Percentiles rank a stretch among this genome's conserved stretches.
Evolutionary conservation across 2,329 filamentous ascomycete genomes (phyloP).

Genomic region (Trichocomaceae sp.): DNA sequence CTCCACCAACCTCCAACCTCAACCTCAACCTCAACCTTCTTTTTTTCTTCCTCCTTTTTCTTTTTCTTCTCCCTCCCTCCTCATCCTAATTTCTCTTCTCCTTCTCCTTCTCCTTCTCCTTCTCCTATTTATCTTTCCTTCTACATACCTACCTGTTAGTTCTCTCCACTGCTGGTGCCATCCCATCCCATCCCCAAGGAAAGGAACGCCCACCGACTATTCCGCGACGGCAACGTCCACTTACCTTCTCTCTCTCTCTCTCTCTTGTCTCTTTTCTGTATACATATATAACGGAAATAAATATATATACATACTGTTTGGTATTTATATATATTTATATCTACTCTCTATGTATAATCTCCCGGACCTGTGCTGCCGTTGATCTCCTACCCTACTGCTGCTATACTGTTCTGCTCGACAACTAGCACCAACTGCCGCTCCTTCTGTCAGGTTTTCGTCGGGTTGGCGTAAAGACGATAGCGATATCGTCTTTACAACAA

Average conservation of each 20-base stretch:
- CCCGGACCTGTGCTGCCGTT: neutral
- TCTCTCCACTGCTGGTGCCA: neutral
- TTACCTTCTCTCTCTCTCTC: neutral
- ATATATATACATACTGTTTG: conserved; percentile 3
- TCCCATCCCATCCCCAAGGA: neutral
- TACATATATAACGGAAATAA: conserved; percentile 1
- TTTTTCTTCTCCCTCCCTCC: neutral
- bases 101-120: neutral
- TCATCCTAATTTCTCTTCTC: neutral
- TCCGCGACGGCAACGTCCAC: neutral
- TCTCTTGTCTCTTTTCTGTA: neutral
- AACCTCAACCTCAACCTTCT: neutral
- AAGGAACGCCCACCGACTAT: neutral
- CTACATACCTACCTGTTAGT: neutral
- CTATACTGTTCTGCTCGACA: neutral
- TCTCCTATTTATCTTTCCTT: neutral
- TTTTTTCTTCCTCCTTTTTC: neutral
- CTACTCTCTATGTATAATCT: conserved; percentile 4
- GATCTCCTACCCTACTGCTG: neutral
- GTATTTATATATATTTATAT: conserved; percentile 7
- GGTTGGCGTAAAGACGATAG: conserved; percentile 14
- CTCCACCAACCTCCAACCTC: too few species aligned
- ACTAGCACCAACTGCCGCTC: conserved; percentile 1
- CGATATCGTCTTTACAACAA: conserved; percentile 14
- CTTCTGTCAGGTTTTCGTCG: conserved; percentile 5